These are phyloP conservation scores for Dipteronia sinensis DNA, from an alignment of 345 rosid genomes.

Conservation along the genomic window DNA sequence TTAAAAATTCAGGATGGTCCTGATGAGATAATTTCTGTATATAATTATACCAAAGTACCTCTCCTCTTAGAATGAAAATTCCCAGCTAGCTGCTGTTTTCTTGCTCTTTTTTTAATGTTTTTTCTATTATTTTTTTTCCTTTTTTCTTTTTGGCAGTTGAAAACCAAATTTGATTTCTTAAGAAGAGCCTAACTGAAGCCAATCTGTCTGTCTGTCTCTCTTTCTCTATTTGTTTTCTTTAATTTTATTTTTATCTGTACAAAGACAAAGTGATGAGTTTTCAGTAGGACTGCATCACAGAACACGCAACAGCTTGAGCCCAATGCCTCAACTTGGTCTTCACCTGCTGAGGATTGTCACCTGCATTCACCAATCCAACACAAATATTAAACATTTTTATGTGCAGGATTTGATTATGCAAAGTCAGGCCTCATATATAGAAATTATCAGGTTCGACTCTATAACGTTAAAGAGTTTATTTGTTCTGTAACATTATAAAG, in stretches of 20 bases:
- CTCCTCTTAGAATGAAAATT: background rate
- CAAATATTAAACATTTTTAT: background rate
- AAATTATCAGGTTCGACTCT: no score
- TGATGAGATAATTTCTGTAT: no score
- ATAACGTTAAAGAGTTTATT: no score
- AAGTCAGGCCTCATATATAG: no score
- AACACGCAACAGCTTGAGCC: constrained; percentile 99
- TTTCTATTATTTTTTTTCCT: no score
- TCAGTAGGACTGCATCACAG: constrained; percentile 49
- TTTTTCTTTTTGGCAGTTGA: background rate
- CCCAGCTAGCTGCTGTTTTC: background rate
- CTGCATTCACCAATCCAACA: constrained; percentile 32
- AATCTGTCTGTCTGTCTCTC: constrained; percentile 3
- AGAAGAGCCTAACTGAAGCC: background rate
- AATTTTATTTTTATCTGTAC: constrained; percentile 8
- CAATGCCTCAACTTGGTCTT: constrained; percentile 85
- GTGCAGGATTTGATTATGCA: no score
- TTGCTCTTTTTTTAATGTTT: no score
- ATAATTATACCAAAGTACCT: no score
- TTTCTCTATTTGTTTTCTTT: background rate
- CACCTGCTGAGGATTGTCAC: constrained; percentile 73
- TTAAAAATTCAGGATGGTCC: no score
- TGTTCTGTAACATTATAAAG: no score
- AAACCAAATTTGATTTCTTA: background rate
- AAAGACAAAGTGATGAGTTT: background rate